phyloP scores from a whole-genome alignment of 2,329 filamentous ascomycete species.

The Ascochyta lentis region DNA sequence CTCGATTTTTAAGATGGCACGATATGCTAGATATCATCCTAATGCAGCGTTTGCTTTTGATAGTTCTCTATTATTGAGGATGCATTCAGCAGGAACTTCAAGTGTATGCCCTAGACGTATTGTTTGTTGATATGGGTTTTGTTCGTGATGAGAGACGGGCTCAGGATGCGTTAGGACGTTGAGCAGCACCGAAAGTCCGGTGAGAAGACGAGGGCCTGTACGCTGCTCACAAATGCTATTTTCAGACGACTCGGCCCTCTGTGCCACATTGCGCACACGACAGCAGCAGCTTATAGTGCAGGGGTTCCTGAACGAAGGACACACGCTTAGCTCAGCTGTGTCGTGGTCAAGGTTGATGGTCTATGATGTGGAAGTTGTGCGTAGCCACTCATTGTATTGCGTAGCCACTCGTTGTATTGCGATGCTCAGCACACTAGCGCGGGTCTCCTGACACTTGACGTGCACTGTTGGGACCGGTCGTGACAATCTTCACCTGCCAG shows the following conservation, averaged over 20 bases:
- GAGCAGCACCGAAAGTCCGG: neutral
- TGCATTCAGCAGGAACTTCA: no score
- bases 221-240: slow-evolving; percentile 7
- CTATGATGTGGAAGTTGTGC: neutral
- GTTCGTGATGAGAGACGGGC: no score
- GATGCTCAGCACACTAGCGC: neutral
- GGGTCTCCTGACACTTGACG: neutral
- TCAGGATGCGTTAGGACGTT: neutral
- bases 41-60: slow-evolving; percentile 14
- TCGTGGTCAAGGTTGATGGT: neutral
- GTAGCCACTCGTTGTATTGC: no score
- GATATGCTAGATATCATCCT: slow-evolving; percentile 18
- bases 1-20: slow-evolving; percentile 7
- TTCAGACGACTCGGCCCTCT: slow-evolving; percentile 5
- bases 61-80: neutral
- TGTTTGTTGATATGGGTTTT: no score
- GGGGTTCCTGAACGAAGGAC: neutral
- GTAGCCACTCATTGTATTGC: no score
- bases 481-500: slow-evolving; percentile 8
- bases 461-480: slow-evolving; percentile 6
- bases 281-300: neutral
- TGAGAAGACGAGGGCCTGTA: neutral
- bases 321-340: neutral
- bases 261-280: slow-evolving; percentile 4
- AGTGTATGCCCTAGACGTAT: no score